phyloP scores from a whole-genome alignment of 2,329 filamentous ascomycete species.

The Pyrenochaeta sp. region DNA sequence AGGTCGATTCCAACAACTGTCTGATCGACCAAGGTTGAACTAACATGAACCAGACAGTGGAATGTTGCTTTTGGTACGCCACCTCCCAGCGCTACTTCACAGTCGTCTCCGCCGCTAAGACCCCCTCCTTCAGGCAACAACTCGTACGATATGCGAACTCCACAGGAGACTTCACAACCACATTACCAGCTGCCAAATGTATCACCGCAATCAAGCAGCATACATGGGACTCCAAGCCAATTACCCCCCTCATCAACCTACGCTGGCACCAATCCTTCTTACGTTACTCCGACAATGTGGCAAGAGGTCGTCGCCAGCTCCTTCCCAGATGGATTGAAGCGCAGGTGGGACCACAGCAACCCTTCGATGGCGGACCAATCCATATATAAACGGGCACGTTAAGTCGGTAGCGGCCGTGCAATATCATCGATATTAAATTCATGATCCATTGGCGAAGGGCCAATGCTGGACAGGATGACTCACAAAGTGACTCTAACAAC shows the following conservation, averaged over 20 bases:
- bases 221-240: slow-evolving; percentile 40
- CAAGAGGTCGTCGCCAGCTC: slow-evolving; percentile 58
- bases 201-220: slow-evolving; percentile 44
- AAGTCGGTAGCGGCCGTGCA: slow-evolving; percentile 11
- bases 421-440: background rate
- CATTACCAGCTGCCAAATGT: slow-evolving; percentile 46
- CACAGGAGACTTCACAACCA: slow-evolving; percentile 44
- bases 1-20: slow-evolving; percentile 54
- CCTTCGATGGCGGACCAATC: slow-evolving; percentile 45
- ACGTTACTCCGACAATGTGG: slow-evolving; percentile 61
- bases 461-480: background rate
- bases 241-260: slow-evolving; percentile 47
- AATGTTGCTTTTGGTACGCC: slow-evolving; percentile 87
- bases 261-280: slow-evolving; percentile 40
- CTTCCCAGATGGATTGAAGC: slow-evolving; percentile 53
- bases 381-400: slow-evolving; percentile 51
- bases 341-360: slow-evolving; percentile 55
- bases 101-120: slow-evolving; percentile 56
- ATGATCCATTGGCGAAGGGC: background rate
- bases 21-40: background rate
- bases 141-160: slow-evolving; percentile 45
- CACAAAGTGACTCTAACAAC: background rate
- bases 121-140: slow-evolving; percentile 51
- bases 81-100: slow-evolving; percentile 52
- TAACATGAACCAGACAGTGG: slow-evolving; percentile 75